A percentile compares a stretch with the other conserved stretches of the same genome.
phyloP scores from a whole-genome alignment of 1,284 basidiomycete species.

The Irpex rosettiformis region DNA sequence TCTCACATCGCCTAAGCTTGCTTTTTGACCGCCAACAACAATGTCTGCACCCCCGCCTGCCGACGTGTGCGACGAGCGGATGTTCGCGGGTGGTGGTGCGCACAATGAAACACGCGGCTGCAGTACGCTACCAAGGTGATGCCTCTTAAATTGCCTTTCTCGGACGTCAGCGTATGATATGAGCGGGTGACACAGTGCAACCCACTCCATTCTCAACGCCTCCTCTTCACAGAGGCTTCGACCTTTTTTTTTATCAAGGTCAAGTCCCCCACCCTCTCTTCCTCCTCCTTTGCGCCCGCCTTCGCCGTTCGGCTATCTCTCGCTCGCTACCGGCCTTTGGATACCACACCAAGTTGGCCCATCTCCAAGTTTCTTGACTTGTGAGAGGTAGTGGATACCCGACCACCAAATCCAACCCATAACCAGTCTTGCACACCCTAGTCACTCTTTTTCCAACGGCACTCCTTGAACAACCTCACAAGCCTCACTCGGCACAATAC shows the following conservation, averaged over 20 bases:
- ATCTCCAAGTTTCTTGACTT: no score
- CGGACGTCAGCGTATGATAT: constrained; percentile 3
- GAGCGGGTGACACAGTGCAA: constrained; percentile 7
- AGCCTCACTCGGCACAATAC: background rate
- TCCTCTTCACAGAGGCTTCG: background rate
- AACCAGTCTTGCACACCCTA: background rate
- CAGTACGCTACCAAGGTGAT: constrained; percentile 1
- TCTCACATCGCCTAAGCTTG: background rate
- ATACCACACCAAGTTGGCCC: background rate
- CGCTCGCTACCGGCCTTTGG: background rate
- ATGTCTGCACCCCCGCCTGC: background rate
- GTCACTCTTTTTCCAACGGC: background rate
- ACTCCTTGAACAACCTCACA: background rate
- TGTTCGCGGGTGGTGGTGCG: background rate
- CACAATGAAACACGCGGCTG: background rate
- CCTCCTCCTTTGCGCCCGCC: background rate
- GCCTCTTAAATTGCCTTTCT: constrained; percentile 3
- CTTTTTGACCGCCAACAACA: background rate
- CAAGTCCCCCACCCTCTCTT: background rate
- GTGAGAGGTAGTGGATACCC: no score
- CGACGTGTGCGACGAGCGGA: background rate
- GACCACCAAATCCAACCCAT: no score
- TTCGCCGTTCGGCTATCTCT: background rate
- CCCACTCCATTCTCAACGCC: constrained; percentile 1
- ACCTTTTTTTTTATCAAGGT: background rate